A percentile compares a stretch with the other conserved stretches of the same genome.
Evolutionary conservation across 1,139 yeast species (phyloP).

Genomic region (Casaregolazyma suthepensis): DNA sequence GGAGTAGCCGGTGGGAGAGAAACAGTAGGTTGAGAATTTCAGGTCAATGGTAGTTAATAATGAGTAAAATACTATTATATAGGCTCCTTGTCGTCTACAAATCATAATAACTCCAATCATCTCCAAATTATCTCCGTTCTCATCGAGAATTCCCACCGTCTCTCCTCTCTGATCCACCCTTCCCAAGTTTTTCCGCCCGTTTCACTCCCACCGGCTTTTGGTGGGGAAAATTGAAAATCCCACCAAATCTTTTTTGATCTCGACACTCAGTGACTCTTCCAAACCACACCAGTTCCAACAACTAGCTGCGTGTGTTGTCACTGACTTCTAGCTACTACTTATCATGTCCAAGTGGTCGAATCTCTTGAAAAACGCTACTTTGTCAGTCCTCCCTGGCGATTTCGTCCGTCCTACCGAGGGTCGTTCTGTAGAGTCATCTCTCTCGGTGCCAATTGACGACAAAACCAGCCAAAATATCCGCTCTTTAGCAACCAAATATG

Average conservation of each 20-base stretch:
- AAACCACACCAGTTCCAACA: background rate
- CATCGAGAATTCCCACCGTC: no score
- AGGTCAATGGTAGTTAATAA: background rate
- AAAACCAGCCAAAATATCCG: slow-evolving; percentile 1
- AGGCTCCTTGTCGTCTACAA: no score
- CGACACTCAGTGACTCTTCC: background rate
- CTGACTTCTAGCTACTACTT: background rate
- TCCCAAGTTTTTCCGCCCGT: no score
- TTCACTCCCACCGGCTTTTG: background rate
- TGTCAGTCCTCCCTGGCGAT: slow-evolving; percentile 84
- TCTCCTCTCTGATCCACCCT: background rate
- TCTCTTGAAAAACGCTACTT: slow-evolving; percentile 70
- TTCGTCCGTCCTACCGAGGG: slow-evolving; percentile 72
- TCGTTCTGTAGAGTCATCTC: slow-evolving; percentile 58
- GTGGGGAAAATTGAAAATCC: background rate
- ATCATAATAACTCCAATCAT: no score
- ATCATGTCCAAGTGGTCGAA: slow-evolving; percentile 46
- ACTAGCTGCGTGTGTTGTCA: background rate
- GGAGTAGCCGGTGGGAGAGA: background rate
- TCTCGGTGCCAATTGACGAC: slow-evolving; percentile 38
- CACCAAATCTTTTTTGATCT: background rate
- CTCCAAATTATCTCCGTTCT: no score
- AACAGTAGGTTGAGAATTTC: no score
- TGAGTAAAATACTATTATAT: no score
- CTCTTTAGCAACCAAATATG: slow-evolving; percentile 5